These are phyloP conservation scores for Butyriboletus loyo DNA, from an alignment of 768 basidiomycete species.

Conservation along the genomic window DNA sequence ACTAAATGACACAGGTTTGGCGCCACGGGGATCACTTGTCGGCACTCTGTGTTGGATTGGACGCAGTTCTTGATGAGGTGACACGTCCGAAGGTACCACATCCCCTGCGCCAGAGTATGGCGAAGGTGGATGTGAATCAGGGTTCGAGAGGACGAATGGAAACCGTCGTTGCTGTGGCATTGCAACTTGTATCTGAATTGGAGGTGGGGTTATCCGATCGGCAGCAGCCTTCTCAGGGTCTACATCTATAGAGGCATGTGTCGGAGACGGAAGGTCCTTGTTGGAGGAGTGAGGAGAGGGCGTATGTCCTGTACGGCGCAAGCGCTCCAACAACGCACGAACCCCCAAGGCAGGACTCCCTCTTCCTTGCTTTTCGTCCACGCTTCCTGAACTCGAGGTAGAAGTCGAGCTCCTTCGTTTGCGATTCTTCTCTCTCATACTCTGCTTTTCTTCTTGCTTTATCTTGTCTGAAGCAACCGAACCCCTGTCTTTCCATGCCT, in stretches of 20 bases:
- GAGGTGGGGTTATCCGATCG: slow-evolving; percentile 12
- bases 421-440: slow-evolving; percentile 12
- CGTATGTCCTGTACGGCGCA: slow-evolving; percentile 25
- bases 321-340: slow-evolving; percentile 26
- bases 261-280: slow-evolving; percentile 19
- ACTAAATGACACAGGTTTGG: background rate
- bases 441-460: slow-evolving; percentile 13
- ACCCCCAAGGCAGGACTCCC: slow-evolving; percentile 23
- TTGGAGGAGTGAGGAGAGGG: slow-evolving; percentile 28
- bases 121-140: slow-evolving; percentile 26
- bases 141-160: slow-evolving; percentile 33
- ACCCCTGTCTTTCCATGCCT: slow-evolving; percentile 22
- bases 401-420: slow-evolving; percentile 15
- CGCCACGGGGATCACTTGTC: background rate
- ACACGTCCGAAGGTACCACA: background rate
- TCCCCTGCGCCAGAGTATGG: slow-evolving; percentile 10
- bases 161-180: slow-evolving; percentile 20
- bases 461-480: slow-evolving; percentile 17
- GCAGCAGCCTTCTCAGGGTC: slow-evolving; percentile 15
- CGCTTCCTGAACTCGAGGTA: slow-evolving; percentile 16
- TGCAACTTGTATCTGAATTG: slow-evolving; percentile 11
- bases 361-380: slow-evolving; percentile 22
- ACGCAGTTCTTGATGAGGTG: background rate
- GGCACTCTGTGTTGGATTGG: background rate
- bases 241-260: slow-evolving; percentile 2